A percentile compares a stretch with the other conserved stretches of the same genome.
Conservation (phyloP, 2,329 filamentous ascomycete genomes). For the Biscogniauxia marginata region DNA sequence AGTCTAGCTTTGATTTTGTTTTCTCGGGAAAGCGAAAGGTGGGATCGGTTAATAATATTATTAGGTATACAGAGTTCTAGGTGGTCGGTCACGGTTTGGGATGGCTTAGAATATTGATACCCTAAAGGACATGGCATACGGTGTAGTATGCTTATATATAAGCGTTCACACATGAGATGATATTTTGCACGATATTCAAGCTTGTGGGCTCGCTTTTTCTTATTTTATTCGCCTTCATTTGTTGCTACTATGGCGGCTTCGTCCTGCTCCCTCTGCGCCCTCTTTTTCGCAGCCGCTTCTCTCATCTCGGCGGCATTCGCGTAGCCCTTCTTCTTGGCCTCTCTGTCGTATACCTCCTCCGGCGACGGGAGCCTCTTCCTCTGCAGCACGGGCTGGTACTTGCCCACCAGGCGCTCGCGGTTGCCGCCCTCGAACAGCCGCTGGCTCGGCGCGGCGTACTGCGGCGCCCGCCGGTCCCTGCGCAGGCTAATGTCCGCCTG, state of each 20-base stretch:
- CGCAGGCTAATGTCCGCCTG: conserved; percentile 33
- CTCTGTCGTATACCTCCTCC: conserved; percentile 58
- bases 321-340: conserved; percentile 61
- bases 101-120: too few relatives aligned
- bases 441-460: conserved; percentile 26
- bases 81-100: too few relatives aligned
- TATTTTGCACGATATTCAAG: too few relatives aligned
- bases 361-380: conserved; percentile 48
- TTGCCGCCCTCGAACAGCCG: conserved; percentile 57
- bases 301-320: conserved; percentile 47
- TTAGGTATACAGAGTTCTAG: too few relatives aligned
- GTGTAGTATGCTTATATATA: too few relatives aligned
- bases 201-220: too few relatives aligned
- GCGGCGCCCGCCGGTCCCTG: conserved; percentile 13
- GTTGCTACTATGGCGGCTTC: conserved; percentile 14
- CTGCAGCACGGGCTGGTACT: conserved; percentile 56
- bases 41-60: too few relatives aligned
- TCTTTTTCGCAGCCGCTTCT: conserved; percentile 23
- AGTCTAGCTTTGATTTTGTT: too few relatives aligned
- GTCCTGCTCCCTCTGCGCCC: conserved; percentile 33
- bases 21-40: too few relatives aligned
- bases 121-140: too few relatives aligned
- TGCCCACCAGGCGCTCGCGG: conserved; percentile 47
- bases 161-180: too few relatives aligned
- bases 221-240: too few relatives aligned